Evolutionary conservation across 129 eudicot species (phyloP).

Genomic region (Logfia minima): DNA sequence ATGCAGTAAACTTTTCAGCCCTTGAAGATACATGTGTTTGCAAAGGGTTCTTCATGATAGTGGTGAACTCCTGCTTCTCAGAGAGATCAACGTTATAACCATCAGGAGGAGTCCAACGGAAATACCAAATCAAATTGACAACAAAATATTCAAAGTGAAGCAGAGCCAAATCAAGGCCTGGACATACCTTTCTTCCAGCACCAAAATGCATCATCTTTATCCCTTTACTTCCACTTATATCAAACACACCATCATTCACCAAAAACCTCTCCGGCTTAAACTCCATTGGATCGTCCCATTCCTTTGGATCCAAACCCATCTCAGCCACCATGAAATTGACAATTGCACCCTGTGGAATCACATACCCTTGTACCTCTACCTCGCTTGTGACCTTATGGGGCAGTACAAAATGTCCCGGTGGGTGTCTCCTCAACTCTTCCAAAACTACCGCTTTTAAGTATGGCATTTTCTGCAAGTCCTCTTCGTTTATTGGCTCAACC

Average conservation of each 20-base stretch:
- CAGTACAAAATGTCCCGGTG: conserved; percentile 38
- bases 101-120: conserved; percentile 11
- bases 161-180: conserved; percentile 27
- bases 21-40: background rate
- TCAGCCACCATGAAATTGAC: conserved; percentile 20
- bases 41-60: conserved; percentile 13
- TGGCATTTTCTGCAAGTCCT: conserved; percentile 11
- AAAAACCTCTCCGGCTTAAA: conserved; percentile 20
- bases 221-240: conserved; percentile 40
- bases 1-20: background rate
- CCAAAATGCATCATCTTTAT: conserved; percentile 21
- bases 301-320: conserved; percentile 27
- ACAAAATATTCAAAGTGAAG: conserved; percentile 16
- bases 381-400: conserved; percentile 44
- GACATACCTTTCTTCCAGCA: conserved; percentile 35
- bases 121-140: conserved; percentile 21
- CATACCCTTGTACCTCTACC: conserved; percentile 37
- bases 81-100: conserved; percentile 38
- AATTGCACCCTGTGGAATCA: conserved; percentile 32
- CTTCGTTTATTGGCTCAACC: conserved; percentile 1
- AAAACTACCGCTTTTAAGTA: conserved; percentile 21
- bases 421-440: conserved; percentile 26
- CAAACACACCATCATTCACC: conserved; percentile 31
- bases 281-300: conserved; percentile 5
- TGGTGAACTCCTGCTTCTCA: conserved; percentile 27